phyloP scores from a whole-genome alignment of 495 filamentous ascomycete species.

The Penicillium argentinense region DNA sequence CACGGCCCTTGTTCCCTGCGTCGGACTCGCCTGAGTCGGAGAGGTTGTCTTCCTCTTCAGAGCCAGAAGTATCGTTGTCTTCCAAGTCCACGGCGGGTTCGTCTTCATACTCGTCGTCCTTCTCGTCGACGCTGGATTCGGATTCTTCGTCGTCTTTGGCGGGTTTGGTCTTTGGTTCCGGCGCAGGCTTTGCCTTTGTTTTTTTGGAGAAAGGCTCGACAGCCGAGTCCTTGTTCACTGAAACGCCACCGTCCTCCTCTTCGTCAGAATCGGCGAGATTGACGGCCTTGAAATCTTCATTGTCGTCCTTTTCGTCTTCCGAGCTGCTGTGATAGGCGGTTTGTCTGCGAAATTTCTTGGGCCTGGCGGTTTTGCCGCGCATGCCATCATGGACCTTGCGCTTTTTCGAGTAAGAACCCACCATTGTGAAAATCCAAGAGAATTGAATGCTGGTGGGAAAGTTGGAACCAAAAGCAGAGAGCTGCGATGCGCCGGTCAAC shows the following conservation, averaged over 20 bases:
- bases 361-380: constrained; percentile 52
- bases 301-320: constrained; percentile 50
- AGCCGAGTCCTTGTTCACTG: constrained; percentile 12
- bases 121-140: constrained; percentile 35
- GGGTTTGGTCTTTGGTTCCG: constrained; percentile 11
- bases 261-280: constrained; percentile 69
- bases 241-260: constrained; percentile 43
- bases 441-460: constrained; percentile 4
- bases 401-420: constrained; percentile 54
- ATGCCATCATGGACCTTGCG: constrained; percentile 59
- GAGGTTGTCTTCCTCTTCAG: constrained; percentile 16
- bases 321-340: constrained; percentile 73
- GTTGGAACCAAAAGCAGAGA: constrained; percentile 4
- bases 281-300: constrained; percentile 57
- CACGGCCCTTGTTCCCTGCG: constrained; percentile 22
- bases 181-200: constrained; percentile 21
- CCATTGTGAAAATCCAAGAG: constrained; percentile 18
- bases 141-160: constrained; percentile 37
- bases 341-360: constrained; percentile 71
- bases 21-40: constrained; percentile 23
- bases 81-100: constrained; percentile 31
- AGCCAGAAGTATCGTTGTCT: constrained; percentile 31
- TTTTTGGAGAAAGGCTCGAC: constrained; percentile 19
- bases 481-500: constrained; percentile 14
- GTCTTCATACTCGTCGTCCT: constrained; percentile 34